These are phyloP conservation scores for Microbotryum saponariae DNA, from an alignment of 1,284 basidiomycete genomes.

Conservation along the genomic window DNA sequence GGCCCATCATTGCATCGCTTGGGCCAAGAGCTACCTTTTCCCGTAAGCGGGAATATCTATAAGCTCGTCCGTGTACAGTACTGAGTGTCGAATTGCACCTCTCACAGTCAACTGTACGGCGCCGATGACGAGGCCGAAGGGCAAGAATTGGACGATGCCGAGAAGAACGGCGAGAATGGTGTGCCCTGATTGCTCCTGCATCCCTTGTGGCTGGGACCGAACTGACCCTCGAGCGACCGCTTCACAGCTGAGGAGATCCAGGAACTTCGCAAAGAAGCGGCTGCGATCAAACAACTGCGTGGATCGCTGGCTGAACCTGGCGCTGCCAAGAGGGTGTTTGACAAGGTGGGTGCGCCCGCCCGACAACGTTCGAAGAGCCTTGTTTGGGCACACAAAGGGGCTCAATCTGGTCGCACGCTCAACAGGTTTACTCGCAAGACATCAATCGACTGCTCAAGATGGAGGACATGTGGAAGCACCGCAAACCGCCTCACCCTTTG, in stretches of 20 bases:
- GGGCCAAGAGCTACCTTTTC: constrained; percentile 98
- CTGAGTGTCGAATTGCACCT: background rate
- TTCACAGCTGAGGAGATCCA: constrained; percentile 79
- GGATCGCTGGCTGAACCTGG: constrained; percentile 45
- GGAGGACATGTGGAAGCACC: constrained; percentile 96
- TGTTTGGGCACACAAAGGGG: too few species aligned
- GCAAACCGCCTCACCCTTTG: constrained; percentile 74
- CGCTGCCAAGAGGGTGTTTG: constrained; percentile 66
- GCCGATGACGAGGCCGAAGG: constrained; percentile 68
- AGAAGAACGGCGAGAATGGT: constrained; percentile 82
- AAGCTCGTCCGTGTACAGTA: background rate
- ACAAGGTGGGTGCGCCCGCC: constrained; percentile 56
- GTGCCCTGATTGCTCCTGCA: constrained; percentile 26
- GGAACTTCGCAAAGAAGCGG: constrained; percentile 76
- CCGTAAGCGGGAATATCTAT: constrained; percentile 53
- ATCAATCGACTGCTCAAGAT: constrained; percentile 82
- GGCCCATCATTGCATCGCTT: constrained; percentile 97
- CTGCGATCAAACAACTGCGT: constrained; percentile 76
- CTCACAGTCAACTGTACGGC: constrained; percentile 78
- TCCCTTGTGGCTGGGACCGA: background rate
- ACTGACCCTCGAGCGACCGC: background rate
- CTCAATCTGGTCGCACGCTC: too few species aligned
- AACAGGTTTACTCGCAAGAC: constrained; percentile 77
- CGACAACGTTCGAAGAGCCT: too few species aligned
- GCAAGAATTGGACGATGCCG: constrained; percentile 72